These are phyloP conservation scores for Cladosporium sp. DNA, from an alignment of 2,329 filamentous ascomycete genomes.

Conservation along the genomic window DNA sequence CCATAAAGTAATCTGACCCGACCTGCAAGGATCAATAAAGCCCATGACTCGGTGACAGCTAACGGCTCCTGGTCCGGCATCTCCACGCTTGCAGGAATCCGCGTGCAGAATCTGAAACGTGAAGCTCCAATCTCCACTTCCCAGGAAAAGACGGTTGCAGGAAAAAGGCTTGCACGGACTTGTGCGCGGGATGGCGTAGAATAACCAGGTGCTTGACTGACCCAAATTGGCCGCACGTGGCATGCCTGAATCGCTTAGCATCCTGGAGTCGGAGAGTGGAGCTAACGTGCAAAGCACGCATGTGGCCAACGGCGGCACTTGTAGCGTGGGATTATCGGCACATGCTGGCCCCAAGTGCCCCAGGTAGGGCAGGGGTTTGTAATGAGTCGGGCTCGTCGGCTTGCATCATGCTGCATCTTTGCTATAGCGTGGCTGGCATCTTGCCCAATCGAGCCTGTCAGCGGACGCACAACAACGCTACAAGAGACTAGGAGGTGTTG, in stretches of 20 bases:
- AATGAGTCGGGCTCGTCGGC: not conserved
- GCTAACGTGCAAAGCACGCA: too few relatives aligned
- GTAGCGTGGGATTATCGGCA: not conserved
- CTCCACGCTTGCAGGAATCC: not conserved
- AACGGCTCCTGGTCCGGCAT: not conserved
- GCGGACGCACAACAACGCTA: not conserved
- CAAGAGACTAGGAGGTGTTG: not conserved
- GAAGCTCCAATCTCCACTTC: not conserved
- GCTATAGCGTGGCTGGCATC: not conserved
- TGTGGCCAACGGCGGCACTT: not conserved
- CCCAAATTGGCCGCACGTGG: too few relatives aligned
- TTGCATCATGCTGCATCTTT: not conserved
- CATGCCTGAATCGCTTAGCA: not conserved
- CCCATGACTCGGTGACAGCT: not conserved
- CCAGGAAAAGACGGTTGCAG: too few relatives aligned
- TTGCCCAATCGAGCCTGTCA: not conserved
- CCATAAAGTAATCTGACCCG: too few relatives aligned
- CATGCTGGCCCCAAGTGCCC: not conserved
- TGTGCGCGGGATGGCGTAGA: too few relatives aligned
- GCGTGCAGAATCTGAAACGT: not conserved
- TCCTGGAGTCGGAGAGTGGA: too few relatives aligned
- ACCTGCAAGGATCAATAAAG: not conserved
- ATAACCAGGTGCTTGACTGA: too few relatives aligned
- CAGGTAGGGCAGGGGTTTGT: not conserved
- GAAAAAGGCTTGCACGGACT: too few relatives aligned